Evolutionary conservation across 2,329 filamentous ascomycete genomes (phyloP).

Genomic region (Claviceps capensis): DNA sequence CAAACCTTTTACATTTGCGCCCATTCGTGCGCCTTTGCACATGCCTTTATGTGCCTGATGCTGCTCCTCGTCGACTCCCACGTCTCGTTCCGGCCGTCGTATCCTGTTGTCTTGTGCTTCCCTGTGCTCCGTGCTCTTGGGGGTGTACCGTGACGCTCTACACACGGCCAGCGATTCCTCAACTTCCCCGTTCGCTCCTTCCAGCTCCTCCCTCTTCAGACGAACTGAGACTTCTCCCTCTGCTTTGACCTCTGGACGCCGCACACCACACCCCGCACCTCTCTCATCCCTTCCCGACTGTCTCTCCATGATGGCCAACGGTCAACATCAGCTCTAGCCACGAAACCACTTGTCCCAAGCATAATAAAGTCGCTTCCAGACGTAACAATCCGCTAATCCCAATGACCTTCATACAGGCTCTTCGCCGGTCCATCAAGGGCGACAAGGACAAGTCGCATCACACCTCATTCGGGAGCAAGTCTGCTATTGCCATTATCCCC

Average conservation of each 20-base stretch:
- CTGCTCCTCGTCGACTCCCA: not conserved
- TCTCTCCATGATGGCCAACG: not conserved
- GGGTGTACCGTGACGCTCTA: not conserved
- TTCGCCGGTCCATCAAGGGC: constrained; percentile 81
- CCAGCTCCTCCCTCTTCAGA: constrained; percentile 6
- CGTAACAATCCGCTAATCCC: constrained; percentile 22
- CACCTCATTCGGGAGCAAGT: constrained; percentile 68
- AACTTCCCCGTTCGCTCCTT: constrained; percentile 4
- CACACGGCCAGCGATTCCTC: not conserved
- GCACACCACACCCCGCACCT: not conserved
- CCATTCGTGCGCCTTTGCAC: not conserved
- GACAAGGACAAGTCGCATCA: constrained; percentile 63
- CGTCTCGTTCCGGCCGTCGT: constrained; percentile 1
- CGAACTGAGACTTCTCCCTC: not conserved
- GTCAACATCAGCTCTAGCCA: not conserved
- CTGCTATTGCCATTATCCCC: constrained; percentile 75
- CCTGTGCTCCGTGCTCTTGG: not conserved
- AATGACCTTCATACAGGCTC: constrained; percentile 44
- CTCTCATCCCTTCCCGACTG: not conserved
- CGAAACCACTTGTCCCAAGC: not conserved
- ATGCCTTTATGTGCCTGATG: not conserved
- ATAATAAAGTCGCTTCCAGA: not conserved
- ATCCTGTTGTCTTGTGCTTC: not conserved
- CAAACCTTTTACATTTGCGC: not conserved
- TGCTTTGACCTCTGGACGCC: not conserved